These are phyloP conservation scores for Penicillium sp. DNA, from an alignment of 2,329 filamentous ascomycete genomes.

Conservation along the genomic window DNA sequence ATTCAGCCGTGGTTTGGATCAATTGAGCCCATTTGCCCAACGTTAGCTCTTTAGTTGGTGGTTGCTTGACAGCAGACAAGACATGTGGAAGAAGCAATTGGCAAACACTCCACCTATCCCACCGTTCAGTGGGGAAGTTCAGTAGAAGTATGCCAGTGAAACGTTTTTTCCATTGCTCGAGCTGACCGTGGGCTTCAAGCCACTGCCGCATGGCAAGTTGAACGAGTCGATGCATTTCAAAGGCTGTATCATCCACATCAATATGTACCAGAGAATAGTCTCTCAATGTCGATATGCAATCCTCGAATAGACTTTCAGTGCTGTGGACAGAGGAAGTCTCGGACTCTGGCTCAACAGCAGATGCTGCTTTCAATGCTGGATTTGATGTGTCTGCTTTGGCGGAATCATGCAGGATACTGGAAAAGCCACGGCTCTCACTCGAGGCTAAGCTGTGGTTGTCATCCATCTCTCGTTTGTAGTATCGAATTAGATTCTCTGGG, in stretches of 20 bases:
- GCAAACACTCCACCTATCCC: conserved; percentile 28
- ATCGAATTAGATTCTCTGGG: conserved; percentile 19
- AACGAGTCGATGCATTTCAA: conserved; percentile 31
- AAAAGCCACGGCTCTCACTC: too few species aligned
- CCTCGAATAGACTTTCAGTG: conserved; percentile 18
- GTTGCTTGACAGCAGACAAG: conserved; percentile 15
- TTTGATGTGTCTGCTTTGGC: too few species aligned
- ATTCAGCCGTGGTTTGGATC: conserved; percentile 6
- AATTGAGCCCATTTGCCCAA: conserved; percentile 4
- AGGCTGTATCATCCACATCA: conserved; percentile 7
- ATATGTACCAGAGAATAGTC: conserved; percentile 24
- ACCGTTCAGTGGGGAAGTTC: conserved; percentile 21
- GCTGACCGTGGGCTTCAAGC: conserved; percentile 25
- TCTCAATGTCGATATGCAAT: conserved; percentile 18
- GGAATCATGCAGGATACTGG: too few species aligned
- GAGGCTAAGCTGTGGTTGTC: too few species aligned
- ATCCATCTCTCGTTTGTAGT: neutral
- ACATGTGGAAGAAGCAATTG: conserved; percentile 28
- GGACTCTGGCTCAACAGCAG: neutral
- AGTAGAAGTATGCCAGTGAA: conserved; percentile 22
- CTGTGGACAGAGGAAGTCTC: neutral
- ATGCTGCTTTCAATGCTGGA: neutral
- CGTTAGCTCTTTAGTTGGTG: conserved; percentile 2
- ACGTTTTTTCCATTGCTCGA: conserved; percentile 26
- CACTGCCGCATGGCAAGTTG: conserved; percentile 28